Base-by-base conservation (phyloP, 1,139 yeast genomes). In the Pichia sp. region DNA sequence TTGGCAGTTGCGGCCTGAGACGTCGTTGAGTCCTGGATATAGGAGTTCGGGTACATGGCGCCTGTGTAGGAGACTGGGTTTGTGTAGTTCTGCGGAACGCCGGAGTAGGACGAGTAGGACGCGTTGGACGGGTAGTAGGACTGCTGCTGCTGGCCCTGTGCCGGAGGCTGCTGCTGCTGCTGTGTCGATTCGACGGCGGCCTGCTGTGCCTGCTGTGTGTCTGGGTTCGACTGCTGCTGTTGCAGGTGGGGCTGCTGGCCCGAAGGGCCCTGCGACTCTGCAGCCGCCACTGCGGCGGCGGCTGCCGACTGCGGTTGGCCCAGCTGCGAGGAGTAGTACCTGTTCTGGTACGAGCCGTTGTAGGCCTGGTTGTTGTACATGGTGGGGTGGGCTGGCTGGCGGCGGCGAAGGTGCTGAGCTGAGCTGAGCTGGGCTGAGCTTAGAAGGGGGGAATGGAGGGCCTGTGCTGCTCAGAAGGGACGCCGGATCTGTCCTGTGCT, bases 61-160 rank as follows among this genome's bases (percentile, higher is more conserved):
- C 40, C 46, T 33, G 50, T 57, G 59, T 48, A 36, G 40, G 40
- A 36, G 40, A 36, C 40, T 16, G 40, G 40, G 40, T 36, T 36
- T 14, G 16, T 12, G 40, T 12, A 36, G 40, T 36, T 36, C 40
- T 46, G 27, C 34, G 47, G 34, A 34, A 44, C 30, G 33, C 16
- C 3, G 2, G 47, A 44, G 47, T 17, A 17, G n/a, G 31, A 29
- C 10, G 47, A 44, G 47, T 17, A 17, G 47, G 47, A 36, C 40
- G 40, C 40, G n/a, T 36, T 36, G 7, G 40, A 36, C 40, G 40
- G 40, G 40, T 44, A 42, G 46, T 42, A 42, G 27, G 46, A 42
- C 46, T 58, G 61, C 45, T 54, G 60, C 30, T 27, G 50, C 31
- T 40, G 49, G 24, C 10, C 51, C n/a, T 42, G n/a, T 14, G 41